phyloP scores from a whole-genome alignment of 2,329 filamentous ascomycete species.

The Pseudogymnoascus sp. region DNA sequence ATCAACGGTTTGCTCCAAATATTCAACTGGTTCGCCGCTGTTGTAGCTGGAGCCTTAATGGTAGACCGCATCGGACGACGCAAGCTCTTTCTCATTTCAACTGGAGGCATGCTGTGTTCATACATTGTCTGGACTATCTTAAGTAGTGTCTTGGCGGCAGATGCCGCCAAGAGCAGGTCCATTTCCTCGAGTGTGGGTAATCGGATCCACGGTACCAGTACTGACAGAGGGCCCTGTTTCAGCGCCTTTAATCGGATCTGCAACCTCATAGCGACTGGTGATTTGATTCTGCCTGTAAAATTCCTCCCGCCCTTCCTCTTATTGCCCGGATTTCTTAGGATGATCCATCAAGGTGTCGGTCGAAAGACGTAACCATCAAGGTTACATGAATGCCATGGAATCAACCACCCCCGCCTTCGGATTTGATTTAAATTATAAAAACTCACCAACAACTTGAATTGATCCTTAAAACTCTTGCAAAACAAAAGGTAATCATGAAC shows the following conservation, averaged over 20 bases:
- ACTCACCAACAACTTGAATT: constrained; percentile 29
- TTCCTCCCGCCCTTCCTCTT: no score
- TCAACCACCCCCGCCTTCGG: neutral
- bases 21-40: constrained; percentile 31
- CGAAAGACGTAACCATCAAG: neutral
- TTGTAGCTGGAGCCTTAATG: constrained; percentile 28
- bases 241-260: no score
- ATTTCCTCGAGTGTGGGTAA: no score
- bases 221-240: no score
- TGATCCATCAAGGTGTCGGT: neutral
- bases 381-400: neutral
- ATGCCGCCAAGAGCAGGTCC: no score
- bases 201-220: no score
- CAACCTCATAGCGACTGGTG: no score
- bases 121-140: constrained; percentile 13
- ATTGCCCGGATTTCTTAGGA: neutral
- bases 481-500: neutral
- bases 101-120: constrained; percentile 31
- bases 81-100: constrained; percentile 27
- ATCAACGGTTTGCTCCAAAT: constrained; percentile 26
- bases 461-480: constrained; percentile 22
- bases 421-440: neutral
- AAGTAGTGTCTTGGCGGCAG: no score
- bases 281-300: no score
- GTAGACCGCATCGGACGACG: constrained; percentile 33